Conservation (phyloP, 139 green algal genomes). For the Chlorella sp. region DNA sequence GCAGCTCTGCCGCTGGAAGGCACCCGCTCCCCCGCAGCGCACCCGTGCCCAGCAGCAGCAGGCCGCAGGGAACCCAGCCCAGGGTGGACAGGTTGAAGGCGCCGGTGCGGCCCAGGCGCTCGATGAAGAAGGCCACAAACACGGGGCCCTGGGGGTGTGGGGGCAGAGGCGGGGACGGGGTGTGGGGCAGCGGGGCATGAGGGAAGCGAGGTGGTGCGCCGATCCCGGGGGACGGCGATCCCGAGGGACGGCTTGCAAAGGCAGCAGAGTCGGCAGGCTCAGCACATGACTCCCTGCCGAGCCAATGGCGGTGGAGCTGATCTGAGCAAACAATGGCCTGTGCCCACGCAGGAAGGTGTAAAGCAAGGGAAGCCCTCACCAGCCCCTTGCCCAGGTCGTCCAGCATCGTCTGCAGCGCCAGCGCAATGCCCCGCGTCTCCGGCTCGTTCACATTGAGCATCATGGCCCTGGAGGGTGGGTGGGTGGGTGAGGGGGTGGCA, state of each 20-base stretch:
- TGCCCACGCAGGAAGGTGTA: no score
- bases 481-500: background rate
- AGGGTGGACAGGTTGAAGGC: conserved; percentile 78
- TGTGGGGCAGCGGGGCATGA: conserved; percentile 1
- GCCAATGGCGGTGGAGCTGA: no score
- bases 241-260: no score
- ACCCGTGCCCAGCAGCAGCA: conserved; percentile 56
- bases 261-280: no score
- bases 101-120: conserved; percentile 39
- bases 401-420: conserved; percentile 77
- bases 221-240: no score
- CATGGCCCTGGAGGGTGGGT: conserved; percentile 50
- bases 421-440: conserved; percentile 75
- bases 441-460: conserved; percentile 88
- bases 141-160: conserved; percentile 64
- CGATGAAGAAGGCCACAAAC: conserved; percentile 75
- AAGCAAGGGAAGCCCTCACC: no score
- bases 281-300: no score
- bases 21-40: background rate
- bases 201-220: no score
- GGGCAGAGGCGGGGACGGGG: background rate
- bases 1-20: no score
- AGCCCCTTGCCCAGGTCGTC: conserved; percentile 82
- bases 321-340: no score
- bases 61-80: conserved; percentile 78